A percentile compares a stretch with the other conserved stretches of the same genome.
Conservation (phyloP, 225 moss, liverwort and hornwort genomes). For the Sphagnum tenellum region DNA sequence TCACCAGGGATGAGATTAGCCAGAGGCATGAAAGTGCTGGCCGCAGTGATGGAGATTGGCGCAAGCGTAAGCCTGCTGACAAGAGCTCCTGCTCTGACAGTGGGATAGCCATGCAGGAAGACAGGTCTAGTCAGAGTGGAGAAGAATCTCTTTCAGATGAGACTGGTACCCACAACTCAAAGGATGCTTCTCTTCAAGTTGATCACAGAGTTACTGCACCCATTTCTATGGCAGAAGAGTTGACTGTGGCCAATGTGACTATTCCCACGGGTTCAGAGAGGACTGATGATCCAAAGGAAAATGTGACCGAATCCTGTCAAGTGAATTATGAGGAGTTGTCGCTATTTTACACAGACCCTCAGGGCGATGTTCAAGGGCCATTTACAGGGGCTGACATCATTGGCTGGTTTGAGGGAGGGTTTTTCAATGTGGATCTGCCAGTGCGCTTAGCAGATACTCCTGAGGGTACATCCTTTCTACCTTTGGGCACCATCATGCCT, state of each 20-base stretch:
- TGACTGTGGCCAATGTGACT: not conserved
- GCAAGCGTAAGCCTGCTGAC: constrained; percentile 30
- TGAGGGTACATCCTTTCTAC: constrained; percentile 50
- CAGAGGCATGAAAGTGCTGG: constrained; percentile 29
- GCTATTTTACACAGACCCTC: constrained; percentile 78
- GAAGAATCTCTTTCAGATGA: not conserved
- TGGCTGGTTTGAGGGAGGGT: constrained; percentile 97
- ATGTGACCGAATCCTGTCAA: too few relatives aligned
- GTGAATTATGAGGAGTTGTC: constrained; percentile 51
- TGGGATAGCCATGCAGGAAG: constrained; percentile 4
- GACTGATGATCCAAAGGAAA: too few relatives aligned
- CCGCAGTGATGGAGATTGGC: constrained; percentile 59
- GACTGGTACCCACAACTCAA: not conserved
- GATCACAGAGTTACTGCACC: not conserved
- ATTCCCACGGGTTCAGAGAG: too few relatives aligned
- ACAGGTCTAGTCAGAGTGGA: not conserved
- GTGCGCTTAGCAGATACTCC: constrained; percentile 75
- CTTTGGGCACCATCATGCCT: constrained; percentile 86
- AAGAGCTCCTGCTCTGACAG: constrained; percentile 9
- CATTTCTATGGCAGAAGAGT: not conserved
- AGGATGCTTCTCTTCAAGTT: not conserved
- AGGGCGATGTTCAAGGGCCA: constrained; percentile 95
- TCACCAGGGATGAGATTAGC: constrained; percentile 23
- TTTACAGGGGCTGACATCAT: constrained; percentile 84
- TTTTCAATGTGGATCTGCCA: constrained; percentile 86